Evolutionary conservation across 1,139 yeast genomes (phyloP).

Genomic region (Oligophagozyma castellii): DNA sequence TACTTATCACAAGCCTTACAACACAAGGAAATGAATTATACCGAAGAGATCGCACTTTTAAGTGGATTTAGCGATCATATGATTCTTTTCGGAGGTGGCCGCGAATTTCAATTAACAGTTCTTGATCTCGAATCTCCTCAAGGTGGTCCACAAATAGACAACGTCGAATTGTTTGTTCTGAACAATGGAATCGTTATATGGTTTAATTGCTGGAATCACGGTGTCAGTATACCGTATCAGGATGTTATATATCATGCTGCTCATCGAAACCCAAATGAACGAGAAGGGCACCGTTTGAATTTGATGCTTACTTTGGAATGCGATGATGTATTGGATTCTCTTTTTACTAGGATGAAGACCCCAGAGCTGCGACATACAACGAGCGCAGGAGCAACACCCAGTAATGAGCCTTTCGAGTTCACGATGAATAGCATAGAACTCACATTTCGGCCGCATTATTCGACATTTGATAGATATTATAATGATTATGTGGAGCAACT

Average conservation of each 20-base stretch:
- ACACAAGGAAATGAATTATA: no score
- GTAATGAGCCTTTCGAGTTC: slow-evolving; percentile 2
- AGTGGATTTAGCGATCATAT: slow-evolving; percentile 19
- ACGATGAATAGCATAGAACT: slow-evolving; percentile 21
- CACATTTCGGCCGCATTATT: slow-evolving; percentile 24
- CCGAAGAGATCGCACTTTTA: slow-evolving; percentile 17
- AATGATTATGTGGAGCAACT: slow-evolving; percentile 24
- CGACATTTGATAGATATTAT: slow-evolving; percentile 25
- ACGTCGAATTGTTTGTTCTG: slow-evolving; percentile 26
- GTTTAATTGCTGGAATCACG: slow-evolving; percentile 23
- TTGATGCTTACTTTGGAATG: slow-evolving; percentile 17
- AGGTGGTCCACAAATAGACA: background rate
- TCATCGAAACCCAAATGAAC: slow-evolving; percentile 8
- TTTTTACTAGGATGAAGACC: slow-evolving; percentile 9
- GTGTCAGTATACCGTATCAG: slow-evolving; percentile 26
- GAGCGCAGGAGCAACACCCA: background rate
- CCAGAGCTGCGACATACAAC: slow-evolving; percentile 1
- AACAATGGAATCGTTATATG: slow-evolving; percentile 26
- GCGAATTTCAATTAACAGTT: slow-evolving; percentile 21
- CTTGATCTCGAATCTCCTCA: slow-evolving; percentile 5
- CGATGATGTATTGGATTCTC: slow-evolving; percentile 15
- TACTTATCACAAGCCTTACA: no score
- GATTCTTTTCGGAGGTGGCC: slow-evolving; percentile 29
- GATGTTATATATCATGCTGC: slow-evolving; percentile 25
- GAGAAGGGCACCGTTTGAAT: slow-evolving; percentile 19